Conservation (phyloP, 1,284 basidiomycete genomes). For the Melampsora larici-populina region DNA sequence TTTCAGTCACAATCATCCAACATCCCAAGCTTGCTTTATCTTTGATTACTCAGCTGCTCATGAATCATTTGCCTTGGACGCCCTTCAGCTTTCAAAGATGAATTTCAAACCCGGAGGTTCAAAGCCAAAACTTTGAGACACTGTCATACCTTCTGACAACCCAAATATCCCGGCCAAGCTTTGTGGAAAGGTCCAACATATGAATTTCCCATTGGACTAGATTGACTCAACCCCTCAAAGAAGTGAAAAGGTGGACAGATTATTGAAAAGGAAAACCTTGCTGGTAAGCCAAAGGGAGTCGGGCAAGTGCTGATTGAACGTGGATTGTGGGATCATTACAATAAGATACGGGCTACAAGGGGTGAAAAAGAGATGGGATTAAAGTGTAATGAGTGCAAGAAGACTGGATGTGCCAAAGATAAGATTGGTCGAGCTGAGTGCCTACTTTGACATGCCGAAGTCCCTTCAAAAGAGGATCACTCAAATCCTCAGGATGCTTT, state of each 20-base stretch:
- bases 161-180: neutral
- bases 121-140: too few relatives aligned
- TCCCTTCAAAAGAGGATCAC: too few relatives aligned
- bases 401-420: neutral
- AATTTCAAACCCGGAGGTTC: neutral
- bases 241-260: neutral
- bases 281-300: slow-evolving; percentile 12
- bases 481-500: too few relatives aligned
- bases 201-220: neutral
- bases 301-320: too few relatives aligned
- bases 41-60: neutral
- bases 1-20: too few relatives aligned
- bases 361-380: neutral
- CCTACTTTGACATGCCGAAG: slow-evolving; percentile 7
- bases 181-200: neutral
- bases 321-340: slow-evolving; percentile 5
- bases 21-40: too few relatives aligned
- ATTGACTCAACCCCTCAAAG: neutral
- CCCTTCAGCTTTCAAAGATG: neutral
- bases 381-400: neutral
- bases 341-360: too few relatives aligned
- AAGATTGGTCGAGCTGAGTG: neutral
- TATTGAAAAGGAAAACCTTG: neutral
- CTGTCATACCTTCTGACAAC: neutral
- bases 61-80: too few relatives aligned